Evolutionary conservation across 2,329 filamentous ascomycete genomes (phyloP).

Genomic region (Claviceps sp.): DNA sequence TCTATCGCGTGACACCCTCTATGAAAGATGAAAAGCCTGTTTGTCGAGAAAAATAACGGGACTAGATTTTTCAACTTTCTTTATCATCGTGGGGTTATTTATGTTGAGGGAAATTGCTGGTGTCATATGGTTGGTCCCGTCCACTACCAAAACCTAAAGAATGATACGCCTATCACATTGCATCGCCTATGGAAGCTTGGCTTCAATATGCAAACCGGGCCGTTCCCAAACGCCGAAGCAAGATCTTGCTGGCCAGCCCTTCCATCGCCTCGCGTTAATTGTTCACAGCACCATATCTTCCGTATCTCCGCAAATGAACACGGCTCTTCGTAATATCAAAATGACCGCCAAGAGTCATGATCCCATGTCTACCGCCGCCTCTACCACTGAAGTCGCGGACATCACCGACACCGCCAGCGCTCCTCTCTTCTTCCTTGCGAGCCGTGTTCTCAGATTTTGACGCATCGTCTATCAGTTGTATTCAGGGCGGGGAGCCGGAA

Average conservation of each 20-base stretch:
- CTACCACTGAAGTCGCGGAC: constrained; percentile 66
- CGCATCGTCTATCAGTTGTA: constrained; percentile 52
- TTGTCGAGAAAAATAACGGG: too few relatives aligned
- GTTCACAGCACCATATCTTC: constrained; percentile 94
- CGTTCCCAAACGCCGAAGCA: not conserved
- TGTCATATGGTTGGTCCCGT: too few relatives aligned
- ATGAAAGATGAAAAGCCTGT: too few relatives aligned
- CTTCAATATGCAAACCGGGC: not conserved
- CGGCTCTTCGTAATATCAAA: constrained; percentile 85
- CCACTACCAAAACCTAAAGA: constrained; percentile 47
- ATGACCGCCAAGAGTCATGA: constrained; percentile 88
- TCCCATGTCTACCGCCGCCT: constrained; percentile 50
- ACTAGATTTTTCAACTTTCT: too few relatives aligned
- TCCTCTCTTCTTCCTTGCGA: constrained; percentile 88
- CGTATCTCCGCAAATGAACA: constrained; percentile 98
- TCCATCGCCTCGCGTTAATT: constrained; percentile 54
- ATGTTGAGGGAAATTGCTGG: too few relatives aligned
- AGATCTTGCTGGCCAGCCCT: not conserved
- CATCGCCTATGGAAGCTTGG: not conserved
- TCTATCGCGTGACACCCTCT: too few relatives aligned
- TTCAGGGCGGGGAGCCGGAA: constrained; percentile 91
- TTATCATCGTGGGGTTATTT: too few relatives aligned
- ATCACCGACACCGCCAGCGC: constrained; percentile 88
- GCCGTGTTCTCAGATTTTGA: too few relatives aligned
- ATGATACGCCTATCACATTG: constrained; percentile 45